Percentiles rank a stretch among this genome's conserved stretches.
Evolutionary conservation across 805 yeast genomes (phyloP).

Genomic region (Yarrowia divulgata): DNA sequence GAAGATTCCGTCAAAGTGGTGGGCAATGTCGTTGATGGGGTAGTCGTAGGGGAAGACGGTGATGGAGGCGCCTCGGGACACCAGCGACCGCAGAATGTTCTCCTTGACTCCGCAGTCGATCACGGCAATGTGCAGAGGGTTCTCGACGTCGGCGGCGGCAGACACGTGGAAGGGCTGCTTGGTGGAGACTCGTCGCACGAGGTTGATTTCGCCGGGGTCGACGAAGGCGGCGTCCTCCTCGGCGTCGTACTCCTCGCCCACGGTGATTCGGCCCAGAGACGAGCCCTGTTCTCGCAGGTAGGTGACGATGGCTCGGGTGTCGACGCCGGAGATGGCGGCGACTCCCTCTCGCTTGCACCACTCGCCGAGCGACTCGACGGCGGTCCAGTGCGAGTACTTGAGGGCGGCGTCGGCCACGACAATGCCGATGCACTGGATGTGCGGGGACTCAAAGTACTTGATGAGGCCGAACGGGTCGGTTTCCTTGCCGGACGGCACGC

Average conservation of each 20-base stretch:
- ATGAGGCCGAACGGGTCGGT: conserved; percentile 86
- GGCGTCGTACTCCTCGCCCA: conserved; percentile 91
- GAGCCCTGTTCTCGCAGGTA: conserved; percentile 96
- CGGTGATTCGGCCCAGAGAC: conserved; percentile 84
- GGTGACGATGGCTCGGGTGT: conserved; percentile 92
- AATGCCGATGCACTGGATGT: conserved; percentile 92
- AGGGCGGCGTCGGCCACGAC: conserved; percentile 96
- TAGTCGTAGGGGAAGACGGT: conserved; percentile 97
- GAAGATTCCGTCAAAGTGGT: conserved; percentile 92
- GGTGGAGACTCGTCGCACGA: conserved; percentile 93
- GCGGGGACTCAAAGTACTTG: conserved; percentile 90
- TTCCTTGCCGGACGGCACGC: conserved; percentile 86
- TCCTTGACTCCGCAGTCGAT: conserved; percentile 99
- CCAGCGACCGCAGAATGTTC: conserved; percentile 92
- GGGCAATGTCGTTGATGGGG: conserved; percentile 89
- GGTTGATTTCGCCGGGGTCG: conserved; percentile 88
- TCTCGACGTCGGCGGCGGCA: conserved; percentile 54
- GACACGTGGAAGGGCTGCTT: conserved; percentile 92
- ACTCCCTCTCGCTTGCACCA: conserved; percentile 98
- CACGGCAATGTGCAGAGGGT: conserved; percentile 82
- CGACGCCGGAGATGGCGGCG: conserved; percentile 96
- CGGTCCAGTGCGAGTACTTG: conserved; percentile 99
- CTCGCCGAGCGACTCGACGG: conserved; percentile 90
- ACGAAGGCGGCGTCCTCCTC: conserved; percentile 89
- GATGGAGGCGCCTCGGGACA: conserved; percentile 91